A percentile compares a stretch with the other conserved stretches of the same genome.
phyloP scores from a whole-genome alignment of 1,139 yeast species.

The Sugiyamaella japonica region DNA sequence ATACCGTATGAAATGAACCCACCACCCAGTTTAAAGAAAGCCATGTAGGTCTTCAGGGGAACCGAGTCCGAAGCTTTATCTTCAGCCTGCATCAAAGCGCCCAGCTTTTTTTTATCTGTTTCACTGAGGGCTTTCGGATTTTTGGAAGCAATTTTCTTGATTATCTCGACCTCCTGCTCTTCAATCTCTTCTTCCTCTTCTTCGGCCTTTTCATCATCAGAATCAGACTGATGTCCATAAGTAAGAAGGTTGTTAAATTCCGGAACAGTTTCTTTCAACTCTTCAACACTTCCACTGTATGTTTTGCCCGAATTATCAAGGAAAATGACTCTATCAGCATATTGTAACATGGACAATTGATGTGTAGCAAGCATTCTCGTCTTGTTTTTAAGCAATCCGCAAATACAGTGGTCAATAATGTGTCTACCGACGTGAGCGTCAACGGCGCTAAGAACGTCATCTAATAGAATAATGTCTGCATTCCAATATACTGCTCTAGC shows the following conservation, averaged over 20 bases:
- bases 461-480: constrained; percentile 66
- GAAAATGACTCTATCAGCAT: constrained; percentile 69
- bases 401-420: constrained; percentile 68
- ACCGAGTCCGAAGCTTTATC: constrained; percentile 53
- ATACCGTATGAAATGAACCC: constrained; percentile 47
- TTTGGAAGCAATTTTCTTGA: constrained; percentile 22
- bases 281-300: constrained; percentile 50
- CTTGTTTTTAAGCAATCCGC: constrained; percentile 55
- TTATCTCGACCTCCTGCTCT: constrained; percentile 23
- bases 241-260: constrained; percentile 56
- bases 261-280: constrained; percentile 47
- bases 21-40: constrained; percentile 60
- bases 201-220: constrained; percentile 37
- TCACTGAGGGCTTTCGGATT: constrained; percentile 18
- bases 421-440: constrained; percentile 89
- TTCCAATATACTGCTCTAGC: constrained; percentile 83
- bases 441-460: constrained; percentile 88
- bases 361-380: constrained; percentile 86
- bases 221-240: constrained; percentile 44
- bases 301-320: constrained; percentile 63
- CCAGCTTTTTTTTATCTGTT: constrained; percentile 26
- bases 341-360: constrained; percentile 66
- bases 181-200: constrained; percentile 23
- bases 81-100: constrained; percentile 48
- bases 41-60: constrained; percentile 47